Conservation (phyloP, 176 grass and related monocot genomes). For the Coix lacrymajobi region DNA sequence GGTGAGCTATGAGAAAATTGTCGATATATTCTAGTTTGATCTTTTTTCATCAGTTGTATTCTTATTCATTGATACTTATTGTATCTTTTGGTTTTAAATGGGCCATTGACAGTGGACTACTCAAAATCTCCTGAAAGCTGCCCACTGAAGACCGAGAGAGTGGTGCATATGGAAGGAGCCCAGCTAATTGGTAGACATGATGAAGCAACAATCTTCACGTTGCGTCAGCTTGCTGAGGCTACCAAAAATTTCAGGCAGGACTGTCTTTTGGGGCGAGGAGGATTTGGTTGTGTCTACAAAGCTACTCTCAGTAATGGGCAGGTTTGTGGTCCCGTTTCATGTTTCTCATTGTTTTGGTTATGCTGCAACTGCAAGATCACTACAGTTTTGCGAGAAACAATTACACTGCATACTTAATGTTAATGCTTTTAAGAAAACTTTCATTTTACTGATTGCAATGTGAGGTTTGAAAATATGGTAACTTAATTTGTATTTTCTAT, state of each 20-base stretch:
- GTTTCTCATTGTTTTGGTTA: conserved; percentile 2
- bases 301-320: conserved; percentile 43
- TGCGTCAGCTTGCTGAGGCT: conserved; percentile 51
- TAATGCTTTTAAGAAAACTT: background rate
- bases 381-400: background rate
- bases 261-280: conserved; percentile 56
- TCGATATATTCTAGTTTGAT: background rate
- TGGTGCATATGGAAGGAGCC: conserved; percentile 1
- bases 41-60: background rate
- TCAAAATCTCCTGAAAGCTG: conserved; percentile 33
- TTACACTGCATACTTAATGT: background rate
- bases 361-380: background rate
- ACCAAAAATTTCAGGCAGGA: conserved; percentile 54
- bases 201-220: conserved; percentile 47
- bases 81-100: conserved; percentile 6
- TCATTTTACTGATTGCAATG: background rate
- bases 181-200: background rate
- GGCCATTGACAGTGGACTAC: background rate
- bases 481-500: background rate
- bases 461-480: background rate
- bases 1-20: background rate
- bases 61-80: background rate
- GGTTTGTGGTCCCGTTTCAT: conserved; percentile 33
- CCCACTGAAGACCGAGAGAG: conserved; percentile 22
- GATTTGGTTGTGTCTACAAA: conserved; percentile 68